phyloP scores from a whole-genome alignment of 345 rosid species.

The Gossypium mustelinum region DNA sequence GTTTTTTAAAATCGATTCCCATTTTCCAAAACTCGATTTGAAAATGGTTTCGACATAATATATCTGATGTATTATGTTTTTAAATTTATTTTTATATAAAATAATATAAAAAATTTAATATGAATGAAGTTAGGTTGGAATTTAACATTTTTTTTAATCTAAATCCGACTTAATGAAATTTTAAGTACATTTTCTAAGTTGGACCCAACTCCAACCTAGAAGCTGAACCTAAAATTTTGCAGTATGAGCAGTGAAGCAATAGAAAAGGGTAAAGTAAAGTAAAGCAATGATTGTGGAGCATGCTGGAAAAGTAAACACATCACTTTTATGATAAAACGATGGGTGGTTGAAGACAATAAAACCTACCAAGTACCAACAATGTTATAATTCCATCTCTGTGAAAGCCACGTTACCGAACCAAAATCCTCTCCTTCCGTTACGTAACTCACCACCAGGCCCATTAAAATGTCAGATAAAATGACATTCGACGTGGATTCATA shows the following conservation, averaged over 20 bases:
- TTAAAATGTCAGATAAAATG: neutral
- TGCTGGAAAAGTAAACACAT: neutral
- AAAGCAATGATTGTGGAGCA: neutral
- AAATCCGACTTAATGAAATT: too few relatives aligned
- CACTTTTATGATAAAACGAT: neutral
- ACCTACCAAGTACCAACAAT: neutral
- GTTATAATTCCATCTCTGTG: neutral
- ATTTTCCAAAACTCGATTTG: too few relatives aligned
- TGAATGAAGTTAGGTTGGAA: fast-evolving
- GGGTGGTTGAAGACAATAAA: neutral
- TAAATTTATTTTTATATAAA: too few relatives aligned
- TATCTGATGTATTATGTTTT: too few relatives aligned
- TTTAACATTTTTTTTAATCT: too few relatives aligned
- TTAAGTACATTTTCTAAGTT: too few relatives aligned
- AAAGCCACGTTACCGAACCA: slow-evolving; percentile 10
- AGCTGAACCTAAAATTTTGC: too few relatives aligned
- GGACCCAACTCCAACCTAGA: too few relatives aligned
- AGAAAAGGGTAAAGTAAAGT: neutral
- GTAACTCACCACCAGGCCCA: neutral
- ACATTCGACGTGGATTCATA: neutral
- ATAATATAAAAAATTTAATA: too few relatives aligned
- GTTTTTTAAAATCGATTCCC: too few relatives aligned
- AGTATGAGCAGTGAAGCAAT: too few relatives aligned
- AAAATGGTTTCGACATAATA: too few relatives aligned
- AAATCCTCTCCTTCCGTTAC: neutral